Evolutionary conservation across 1,139 yeast species (phyloP).

Genomic region (Candida albicans): DNA sequence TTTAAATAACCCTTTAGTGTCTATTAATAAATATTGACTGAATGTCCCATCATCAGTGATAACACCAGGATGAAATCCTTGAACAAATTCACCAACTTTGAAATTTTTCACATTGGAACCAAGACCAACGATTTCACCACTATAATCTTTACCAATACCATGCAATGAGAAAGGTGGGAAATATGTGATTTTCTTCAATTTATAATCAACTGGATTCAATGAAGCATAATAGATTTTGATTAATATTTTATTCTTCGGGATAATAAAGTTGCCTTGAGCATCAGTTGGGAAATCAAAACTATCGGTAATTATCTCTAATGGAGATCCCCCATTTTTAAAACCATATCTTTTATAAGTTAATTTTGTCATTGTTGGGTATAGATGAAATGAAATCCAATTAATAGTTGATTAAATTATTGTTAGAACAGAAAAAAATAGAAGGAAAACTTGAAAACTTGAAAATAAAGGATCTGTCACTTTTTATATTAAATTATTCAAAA

Average conservation of each 20-base stretch:
- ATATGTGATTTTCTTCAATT: constrained; percentile 40
- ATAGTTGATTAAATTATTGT: too few species aligned
- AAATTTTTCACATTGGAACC: constrained; percentile 40
- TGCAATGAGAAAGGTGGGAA: constrained; percentile 2
- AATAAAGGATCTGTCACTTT: too few species aligned
- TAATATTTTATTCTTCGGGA: constrained; percentile 47
- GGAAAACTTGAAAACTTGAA: too few species aligned
- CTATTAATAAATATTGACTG: constrained; percentile 39
- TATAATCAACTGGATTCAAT: constrained; percentile 66
- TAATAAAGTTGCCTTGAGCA: constrained; percentile 7
- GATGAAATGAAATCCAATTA: neutral
- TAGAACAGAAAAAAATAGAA: too few species aligned
- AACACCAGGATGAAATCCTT: constrained; percentile 48
- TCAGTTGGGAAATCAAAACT: constrained; percentile 1
- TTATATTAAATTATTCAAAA: too few species aligned
- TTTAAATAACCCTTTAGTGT: constrained; percentile 22
- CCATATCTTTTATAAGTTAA: constrained; percentile 3
- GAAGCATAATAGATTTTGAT: constrained; percentile 61
- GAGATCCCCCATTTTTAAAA: neutral
- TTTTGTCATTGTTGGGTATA: neutral
- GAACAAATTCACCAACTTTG: constrained; percentile 61
- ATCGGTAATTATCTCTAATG: constrained; percentile 1
- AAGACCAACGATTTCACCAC: constrained; percentile 60
- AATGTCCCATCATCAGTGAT: constrained; percentile 52
- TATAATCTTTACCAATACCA: constrained; percentile 68